Evolutionary conservation across 2,329 filamentous ascomycete species (phyloP).

Genomic region (Periconia macrospinosa): DNA sequence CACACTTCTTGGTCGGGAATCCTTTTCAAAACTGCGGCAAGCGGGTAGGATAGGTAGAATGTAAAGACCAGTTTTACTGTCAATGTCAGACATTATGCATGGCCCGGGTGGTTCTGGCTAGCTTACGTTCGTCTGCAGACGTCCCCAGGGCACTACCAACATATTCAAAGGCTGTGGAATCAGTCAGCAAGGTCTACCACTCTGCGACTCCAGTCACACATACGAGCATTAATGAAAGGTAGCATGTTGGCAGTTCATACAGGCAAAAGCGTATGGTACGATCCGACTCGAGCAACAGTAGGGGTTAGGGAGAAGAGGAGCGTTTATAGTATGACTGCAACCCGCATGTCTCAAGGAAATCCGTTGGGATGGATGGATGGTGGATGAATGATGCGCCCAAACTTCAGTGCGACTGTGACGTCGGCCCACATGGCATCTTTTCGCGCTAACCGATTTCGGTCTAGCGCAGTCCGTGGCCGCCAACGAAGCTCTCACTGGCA

Average conservation of each 20-base stretch:
- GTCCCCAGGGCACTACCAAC: constrained; percentile 60
- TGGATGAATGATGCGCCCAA: background rate
- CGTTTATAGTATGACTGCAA: constrained; percentile 13
- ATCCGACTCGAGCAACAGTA: constrained; percentile 1
- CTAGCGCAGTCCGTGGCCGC: constrained; percentile 18
- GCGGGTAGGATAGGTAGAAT: constrained; percentile 88
- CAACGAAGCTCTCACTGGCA: constrained; percentile 18
- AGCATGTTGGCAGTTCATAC: constrained; percentile 53
- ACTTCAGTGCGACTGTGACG: constrained; percentile 14
- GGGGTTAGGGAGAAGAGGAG: background rate
- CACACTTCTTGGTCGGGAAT: constrained; percentile 82
- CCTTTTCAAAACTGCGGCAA: constrained; percentile 85
- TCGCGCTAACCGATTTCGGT: constrained; percentile 3
- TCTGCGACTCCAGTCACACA: constrained; percentile 21
- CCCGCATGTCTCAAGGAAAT: constrained; percentile 12
- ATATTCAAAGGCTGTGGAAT: constrained; percentile 62
- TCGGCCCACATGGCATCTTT: constrained; percentile 13
- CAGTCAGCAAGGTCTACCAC: background rate
- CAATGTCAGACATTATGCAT: constrained; percentile 2
- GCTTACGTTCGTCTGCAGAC: constrained; percentile 65
- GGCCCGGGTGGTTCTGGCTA: background rate
- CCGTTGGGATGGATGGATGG: background rate
- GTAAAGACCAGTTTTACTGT: constrained; percentile 90
- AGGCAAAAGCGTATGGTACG: constrained; percentile 10
- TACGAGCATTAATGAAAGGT: constrained; percentile 65